Conservation (phyloP, 164 flowering plant species). For the Platanus orientalis region DNA sequence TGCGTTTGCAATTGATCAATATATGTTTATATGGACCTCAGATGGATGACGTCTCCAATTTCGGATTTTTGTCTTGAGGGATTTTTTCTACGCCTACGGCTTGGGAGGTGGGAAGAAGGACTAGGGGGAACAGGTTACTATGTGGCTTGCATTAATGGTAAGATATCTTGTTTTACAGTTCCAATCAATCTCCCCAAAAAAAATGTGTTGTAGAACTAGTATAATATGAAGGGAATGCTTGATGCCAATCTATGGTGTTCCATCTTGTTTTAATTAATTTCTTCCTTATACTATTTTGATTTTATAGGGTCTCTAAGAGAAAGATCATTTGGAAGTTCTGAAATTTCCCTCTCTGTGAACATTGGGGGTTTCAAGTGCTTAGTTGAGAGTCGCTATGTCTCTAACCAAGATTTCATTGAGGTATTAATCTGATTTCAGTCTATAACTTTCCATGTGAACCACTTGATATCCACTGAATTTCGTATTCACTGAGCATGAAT, state of each 20-base stretch:
- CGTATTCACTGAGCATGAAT: too few species aligned
- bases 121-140: constrained; percentile 67
- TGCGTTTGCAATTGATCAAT: background rate
- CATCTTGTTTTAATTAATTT: background rate
- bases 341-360: constrained; percentile 37
- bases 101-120: constrained; percentile 66
- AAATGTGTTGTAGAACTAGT: too few species aligned
- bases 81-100: constrained; percentile 64
- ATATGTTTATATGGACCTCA: constrained; percentile 19
- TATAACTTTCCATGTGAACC: background rate
- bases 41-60: constrained; percentile 56
- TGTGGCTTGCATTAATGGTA: constrained; percentile 75
- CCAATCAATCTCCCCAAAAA: too few species aligned
- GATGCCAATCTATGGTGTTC: background rate
- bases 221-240: background rate
- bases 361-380: constrained; percentile 54
- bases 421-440: constrained; percentile 25
- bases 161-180: background rate
- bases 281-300: background rate
- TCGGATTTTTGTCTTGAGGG: constrained; percentile 51
- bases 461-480: too few species aligned
- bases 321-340: constrained; percentile 19
- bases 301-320: constrained; percentile 34
- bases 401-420: constrained; percentile 87
- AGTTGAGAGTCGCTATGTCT: constrained; percentile 59